Conservation (phyloP, 1,284 basidiomycete species). For the Naganishia sp. region DNA sequence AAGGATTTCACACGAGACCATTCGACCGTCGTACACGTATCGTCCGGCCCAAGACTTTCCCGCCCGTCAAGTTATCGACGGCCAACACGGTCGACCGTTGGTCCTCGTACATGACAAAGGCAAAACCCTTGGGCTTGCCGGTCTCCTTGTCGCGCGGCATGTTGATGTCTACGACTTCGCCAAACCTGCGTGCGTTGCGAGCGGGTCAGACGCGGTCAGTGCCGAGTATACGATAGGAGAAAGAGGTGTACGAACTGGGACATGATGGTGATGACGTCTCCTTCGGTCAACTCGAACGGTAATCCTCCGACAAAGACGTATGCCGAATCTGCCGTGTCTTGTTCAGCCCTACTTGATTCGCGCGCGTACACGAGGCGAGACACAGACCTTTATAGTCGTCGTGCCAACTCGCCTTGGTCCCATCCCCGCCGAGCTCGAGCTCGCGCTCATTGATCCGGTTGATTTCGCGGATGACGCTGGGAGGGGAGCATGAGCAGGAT, state of each 20-base stretch:
- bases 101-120: conserved; percentile 98
- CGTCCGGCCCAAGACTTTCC: conserved; percentile 79
- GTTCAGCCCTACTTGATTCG: not conserved
- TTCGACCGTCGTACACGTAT: conserved; percentile 61
- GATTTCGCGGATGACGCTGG: conserved; percentile 87
- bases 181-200: conserved; percentile 64
- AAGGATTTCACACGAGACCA: too few relatives aligned
- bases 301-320: conserved; percentile 92
- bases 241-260: conserved; percentile 73
- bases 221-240: not conserved
- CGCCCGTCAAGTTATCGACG: conserved; percentile 97
- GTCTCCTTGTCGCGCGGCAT: conserved; percentile 89
- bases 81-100: conserved; percentile 93
- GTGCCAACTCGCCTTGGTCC: conserved; percentile 81
- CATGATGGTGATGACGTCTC: conserved; percentile 95
- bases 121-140: conserved; percentile 86
- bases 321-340: conserved; percentile 70
- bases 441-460: conserved; percentile 89
- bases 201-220: conserved; percentile 5
- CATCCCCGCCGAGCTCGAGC: conserved; percentile 73
- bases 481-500: not conserved
- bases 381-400: conserved; percentile 82
- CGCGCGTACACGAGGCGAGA: conserved; percentile 18
- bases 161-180: conserved; percentile 92
- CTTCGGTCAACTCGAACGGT: conserved; percentile 84